Base-by-base conservation (phyloP, 768 basidiomycete species). In the Sporobolomyces pararoseus region DNA sequence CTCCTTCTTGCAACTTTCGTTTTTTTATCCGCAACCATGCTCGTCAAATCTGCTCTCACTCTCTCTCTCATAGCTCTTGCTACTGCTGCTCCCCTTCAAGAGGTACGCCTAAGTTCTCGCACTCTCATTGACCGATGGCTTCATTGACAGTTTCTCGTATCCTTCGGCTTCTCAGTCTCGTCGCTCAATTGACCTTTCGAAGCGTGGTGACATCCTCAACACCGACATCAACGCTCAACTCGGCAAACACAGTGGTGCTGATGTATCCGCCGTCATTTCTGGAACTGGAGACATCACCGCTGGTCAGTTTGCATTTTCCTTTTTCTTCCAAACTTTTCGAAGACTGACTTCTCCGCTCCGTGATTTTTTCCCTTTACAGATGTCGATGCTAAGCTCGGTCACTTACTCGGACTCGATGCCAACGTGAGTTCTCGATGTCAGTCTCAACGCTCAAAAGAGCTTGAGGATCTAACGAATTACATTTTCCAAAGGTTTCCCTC, bases 31-130 rank as follows among this genome's bases (percentile, higher is more conserved):
- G 16, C 35, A 7, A 58, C 19, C 27, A 68, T 68, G 67, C 67
- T 68, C 55, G 47, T 63, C 67, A 57, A 68, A 31, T 37, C 61
- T 12, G 37, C 54, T 42, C 21, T 64, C 51, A n/a, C 52, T 17
- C 13, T 62, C 29, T 60, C 58, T 25, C 16, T 66, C 34, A 52
- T 60, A 9, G 63, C 63, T 29, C 44, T 60, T 23, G 63, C 57
- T 3, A 42, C 34, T 4, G 68, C 63, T 25, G 63, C 49, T 25
- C 49, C 47, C 10, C 60, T 62, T 17, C 50, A 50, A 27, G 54
- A 51, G 49, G 65, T 60, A 37, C 51, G 51, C 29, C 51, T 25
- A 10, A 7, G n/a, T 3, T 31, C 58, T 6, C 27, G 42, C 35
- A 31, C 35, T 42, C 10, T 35, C 49, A 49, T 4, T 23, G 23